A percentile compares a stretch with the other conserved stretches of the same genome.
Conservation (phyloP, 2,329 filamentous ascomycete species). For the Calonectria ilicicola region DNA sequence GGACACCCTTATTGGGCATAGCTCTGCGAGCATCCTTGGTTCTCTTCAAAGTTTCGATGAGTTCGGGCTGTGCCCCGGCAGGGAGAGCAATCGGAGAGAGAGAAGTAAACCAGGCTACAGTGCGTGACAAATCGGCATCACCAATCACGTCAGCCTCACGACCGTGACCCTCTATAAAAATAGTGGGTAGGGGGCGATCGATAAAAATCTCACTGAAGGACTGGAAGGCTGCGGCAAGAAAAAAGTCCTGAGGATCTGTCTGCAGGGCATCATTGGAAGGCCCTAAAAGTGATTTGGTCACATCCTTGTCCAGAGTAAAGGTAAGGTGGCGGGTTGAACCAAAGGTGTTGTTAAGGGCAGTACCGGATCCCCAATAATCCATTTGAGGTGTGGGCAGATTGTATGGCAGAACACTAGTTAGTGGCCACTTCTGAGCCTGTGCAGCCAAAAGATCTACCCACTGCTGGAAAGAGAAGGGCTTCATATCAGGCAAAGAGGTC, state of each 20-base stretch:
- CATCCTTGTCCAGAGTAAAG: background rate
- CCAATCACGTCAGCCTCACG: slow-evolving; percentile 45
- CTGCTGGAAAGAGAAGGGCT: slow-evolving; percentile 54
- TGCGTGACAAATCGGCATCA: slow-evolving; percentile 45
- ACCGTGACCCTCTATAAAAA: slow-evolving; percentile 52
- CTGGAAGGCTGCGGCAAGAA: slow-evolving; percentile 46
- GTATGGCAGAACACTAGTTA: background rate
- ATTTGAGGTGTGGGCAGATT: background rate
- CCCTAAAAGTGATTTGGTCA: background rate
- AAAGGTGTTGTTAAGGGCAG: background rate
- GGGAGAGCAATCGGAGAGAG: slow-evolving; percentile 45
- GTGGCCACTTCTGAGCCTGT: background rate
- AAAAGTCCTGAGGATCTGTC: slow-evolving; percentile 50
- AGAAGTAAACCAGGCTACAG: slow-evolving; percentile 55
- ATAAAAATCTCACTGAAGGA: slow-evolving; percentile 46
- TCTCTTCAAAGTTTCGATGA: slow-evolving; percentile 31
- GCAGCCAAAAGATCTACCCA: slow-evolving; percentile 25
- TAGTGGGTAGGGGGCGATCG: slow-evolving; percentile 40
- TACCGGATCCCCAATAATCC: background rate
- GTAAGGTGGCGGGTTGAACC: background rate
- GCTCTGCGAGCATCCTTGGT: slow-evolving; percentile 34
- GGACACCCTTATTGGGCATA: slow-evolving; percentile 25
- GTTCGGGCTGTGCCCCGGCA: background rate
- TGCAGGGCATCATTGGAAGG: slow-evolving; percentile 38
- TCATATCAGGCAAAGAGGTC: slow-evolving; percentile 29